These are phyloP conservation scores for Eimeria necatrix DNA, from an alignment of 169 alveolate genomes.

Conservation along the genomic window DNA sequence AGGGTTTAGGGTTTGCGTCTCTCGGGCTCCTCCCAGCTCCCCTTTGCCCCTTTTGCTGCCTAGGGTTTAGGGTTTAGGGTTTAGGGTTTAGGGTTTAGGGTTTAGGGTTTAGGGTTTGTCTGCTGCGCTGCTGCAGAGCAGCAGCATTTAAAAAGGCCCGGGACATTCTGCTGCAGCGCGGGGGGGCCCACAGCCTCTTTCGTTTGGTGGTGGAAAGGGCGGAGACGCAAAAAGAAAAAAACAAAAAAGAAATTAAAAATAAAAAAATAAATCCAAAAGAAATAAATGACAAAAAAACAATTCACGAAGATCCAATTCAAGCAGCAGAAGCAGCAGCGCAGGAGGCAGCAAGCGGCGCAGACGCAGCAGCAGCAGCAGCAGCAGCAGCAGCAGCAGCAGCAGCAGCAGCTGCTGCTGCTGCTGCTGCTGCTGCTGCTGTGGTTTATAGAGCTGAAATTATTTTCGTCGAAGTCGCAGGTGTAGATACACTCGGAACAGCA, in stretches of 20 bases:
- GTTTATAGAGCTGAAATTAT: slow-evolving; percentile 18
- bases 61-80: background rate
- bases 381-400: slow-evolving; percentile 32
- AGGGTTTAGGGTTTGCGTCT: too few species aligned
- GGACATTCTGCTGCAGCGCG: background rate
- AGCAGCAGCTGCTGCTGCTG: background rate
- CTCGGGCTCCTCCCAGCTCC: background rate
- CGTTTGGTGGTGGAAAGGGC: slow-evolving; percentile 41
- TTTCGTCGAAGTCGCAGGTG: slow-evolving; percentile 50
- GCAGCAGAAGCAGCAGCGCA: too few species aligned
- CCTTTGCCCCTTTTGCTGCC: background rate
- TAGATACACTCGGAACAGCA: slow-evolving; percentile 39
- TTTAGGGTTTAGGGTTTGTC: background rate
- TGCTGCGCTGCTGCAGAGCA: slow-evolving; percentile 20
- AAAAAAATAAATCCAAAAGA: too few species aligned
- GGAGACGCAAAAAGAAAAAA: too few species aligned
- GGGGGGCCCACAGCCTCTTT: slow-evolving; percentile 37
- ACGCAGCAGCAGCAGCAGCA: too few species aligned
- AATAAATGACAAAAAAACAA: too few species aligned
- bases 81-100: background rate
- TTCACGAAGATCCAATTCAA: too few species aligned
- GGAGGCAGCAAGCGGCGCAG: too few species aligned
- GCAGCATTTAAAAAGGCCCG: slow-evolving; percentile 58
- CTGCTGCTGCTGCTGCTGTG: background rate
- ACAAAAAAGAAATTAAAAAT: too few species aligned